Base-by-base conservation (phyloP, 2,329 filamentous ascomycete genomes). In the Dendrostoma leiphaemia region DNA sequence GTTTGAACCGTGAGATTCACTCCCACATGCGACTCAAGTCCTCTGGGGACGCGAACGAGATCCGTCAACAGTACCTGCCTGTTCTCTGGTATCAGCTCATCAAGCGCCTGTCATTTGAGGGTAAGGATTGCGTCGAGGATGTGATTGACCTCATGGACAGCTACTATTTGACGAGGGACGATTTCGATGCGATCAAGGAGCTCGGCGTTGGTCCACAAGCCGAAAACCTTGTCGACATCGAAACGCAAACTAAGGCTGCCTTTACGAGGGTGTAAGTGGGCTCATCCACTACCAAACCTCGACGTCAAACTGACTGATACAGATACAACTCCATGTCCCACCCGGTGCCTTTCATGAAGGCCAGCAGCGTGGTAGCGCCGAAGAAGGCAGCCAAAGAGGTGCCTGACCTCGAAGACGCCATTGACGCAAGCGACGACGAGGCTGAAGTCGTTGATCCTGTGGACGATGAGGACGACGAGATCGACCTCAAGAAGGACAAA, bases 61-160 rank as follows among this genome's bases (percentile, higher is more conserved):
- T 97, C 62, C 88, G 94, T 37, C 93, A 99, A 70, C 90, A 96
- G 65, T 99, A 99, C 64, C 73, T 99, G 61, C 94, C 94, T 1
- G 76, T 92, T 1, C 78, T 99, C 1, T 97, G 93, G 90, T 82
- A 88, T 43, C 84, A 87, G 65, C 79, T 93, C 21, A 80, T 96
- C 60, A 85, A 88, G 63, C 81, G 84, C 55, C 76, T 99, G 51
- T 82, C 91, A 63, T 69, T 75, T 0, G 86, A 95, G 54, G 94
- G 94, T 63, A 94, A 90, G 64, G 91, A 95, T 1, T 82, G 82
- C 7, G 88, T 97, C 4, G 80, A 83, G 1, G 86, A 89, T 2
- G 87, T 97, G 51, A 99, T 99, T 65, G 84, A 94, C 51, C 79
- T 97, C 51, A 97, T 99, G 94, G 94, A 99, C 67, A 91, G 88